Evolutionary conservation across 169 alveolate species (phyloP).

Genomic region (Prorocentrum cordatum): DNA sequence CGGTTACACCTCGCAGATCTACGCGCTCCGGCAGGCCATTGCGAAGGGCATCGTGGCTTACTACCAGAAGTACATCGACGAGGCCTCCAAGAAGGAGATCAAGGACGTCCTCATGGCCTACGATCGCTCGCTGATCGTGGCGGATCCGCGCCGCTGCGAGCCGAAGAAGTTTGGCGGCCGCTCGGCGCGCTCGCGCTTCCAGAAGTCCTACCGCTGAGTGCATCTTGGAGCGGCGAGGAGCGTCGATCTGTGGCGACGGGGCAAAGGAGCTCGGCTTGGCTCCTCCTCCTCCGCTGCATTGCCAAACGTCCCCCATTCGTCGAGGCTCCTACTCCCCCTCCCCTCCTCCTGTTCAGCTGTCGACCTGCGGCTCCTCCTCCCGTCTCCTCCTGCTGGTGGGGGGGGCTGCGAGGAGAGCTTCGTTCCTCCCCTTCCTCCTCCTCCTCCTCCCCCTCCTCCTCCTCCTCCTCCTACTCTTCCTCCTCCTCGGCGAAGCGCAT

Average conservation of each 20-base stretch:
- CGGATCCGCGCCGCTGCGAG: slow-evolving; percentile 99
- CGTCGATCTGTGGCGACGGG: background rate
- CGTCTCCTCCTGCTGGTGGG: too few relatives aligned
- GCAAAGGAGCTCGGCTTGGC: background rate
- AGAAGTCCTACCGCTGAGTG: slow-evolving; percentile 96
- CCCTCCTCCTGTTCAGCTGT: background rate
- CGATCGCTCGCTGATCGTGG: slow-evolving; percentile 97
- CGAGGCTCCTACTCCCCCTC: background rate
- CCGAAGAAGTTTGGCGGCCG: slow-evolving; percentile 99
- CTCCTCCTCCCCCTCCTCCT: too few relatives aligned
- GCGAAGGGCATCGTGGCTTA: slow-evolving; percentile 42
- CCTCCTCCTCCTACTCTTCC: too few relatives aligned
- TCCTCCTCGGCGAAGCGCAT: too few relatives aligned
- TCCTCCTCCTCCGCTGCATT: background rate
- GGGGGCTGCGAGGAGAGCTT: too few relatives aligned
- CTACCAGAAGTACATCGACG: slow-evolving; percentile 36
- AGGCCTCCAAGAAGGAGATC: slow-evolving; percentile 47
- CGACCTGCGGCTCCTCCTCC: slow-evolving; percentile 72
- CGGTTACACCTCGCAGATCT: slow-evolving; percentile 56
- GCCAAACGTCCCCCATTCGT: background rate
- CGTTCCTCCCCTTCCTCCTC: too few relatives aligned
- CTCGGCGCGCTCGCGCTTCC: slow-evolving; percentile 95
- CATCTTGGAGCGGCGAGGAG: background rate
- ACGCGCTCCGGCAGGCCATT: slow-evolving; percentile 63
- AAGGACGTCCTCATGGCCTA: slow-evolving; percentile 88